Percentiles rank a stretch among this genome's conserved stretches.
Conservation (phyloP, 2,329 filamentous ascomycete genomes). For the Achaetomium macrosporum region DNA sequence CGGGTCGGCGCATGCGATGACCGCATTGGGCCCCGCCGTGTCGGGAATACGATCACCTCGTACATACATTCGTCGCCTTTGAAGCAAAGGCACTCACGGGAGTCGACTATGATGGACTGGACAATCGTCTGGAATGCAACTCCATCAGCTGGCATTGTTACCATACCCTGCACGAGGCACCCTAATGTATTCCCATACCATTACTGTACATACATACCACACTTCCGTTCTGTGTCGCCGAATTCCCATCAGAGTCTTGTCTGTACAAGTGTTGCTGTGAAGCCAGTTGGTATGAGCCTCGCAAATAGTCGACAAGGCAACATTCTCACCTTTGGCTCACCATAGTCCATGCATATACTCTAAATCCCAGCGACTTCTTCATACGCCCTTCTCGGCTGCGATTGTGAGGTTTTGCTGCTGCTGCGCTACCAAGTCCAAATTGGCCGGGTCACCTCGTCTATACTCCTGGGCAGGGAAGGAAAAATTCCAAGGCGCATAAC, state of each 20-base stretch:
- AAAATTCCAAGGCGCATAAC: not conserved
- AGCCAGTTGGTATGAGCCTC: slow-evolving; percentile 15
- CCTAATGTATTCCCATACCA: not conserved
- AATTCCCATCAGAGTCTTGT: not conserved
- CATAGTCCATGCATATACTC: not conserved
- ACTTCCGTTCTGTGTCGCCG: not conserved
- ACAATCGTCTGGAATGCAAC: not conserved
- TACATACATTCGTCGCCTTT: not conserved
- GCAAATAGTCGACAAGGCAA: not conserved
- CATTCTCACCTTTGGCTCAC: slow-evolving; percentile 13
- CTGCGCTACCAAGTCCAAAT: too few species aligned
- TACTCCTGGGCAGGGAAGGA: not conserved
- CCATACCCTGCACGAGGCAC: not conserved
- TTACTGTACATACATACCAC: slow-evolving; percentile 3
- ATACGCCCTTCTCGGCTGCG: not conserved
- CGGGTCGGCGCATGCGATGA: not conserved
- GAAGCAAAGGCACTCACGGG: too few species aligned
- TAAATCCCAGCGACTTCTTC: not conserved
- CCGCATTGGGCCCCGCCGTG: not conserved
- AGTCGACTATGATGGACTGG: too few species aligned
- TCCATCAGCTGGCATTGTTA: slow-evolving; percentile 3
- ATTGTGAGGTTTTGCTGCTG: too few species aligned
- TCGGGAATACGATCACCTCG: not conserved
- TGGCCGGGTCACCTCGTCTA: too few species aligned
- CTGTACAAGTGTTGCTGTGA: not conserved